Base-by-base conservation (phyloP, 306 rosid genomes). In the Dicorynia guianensis region DNA sequence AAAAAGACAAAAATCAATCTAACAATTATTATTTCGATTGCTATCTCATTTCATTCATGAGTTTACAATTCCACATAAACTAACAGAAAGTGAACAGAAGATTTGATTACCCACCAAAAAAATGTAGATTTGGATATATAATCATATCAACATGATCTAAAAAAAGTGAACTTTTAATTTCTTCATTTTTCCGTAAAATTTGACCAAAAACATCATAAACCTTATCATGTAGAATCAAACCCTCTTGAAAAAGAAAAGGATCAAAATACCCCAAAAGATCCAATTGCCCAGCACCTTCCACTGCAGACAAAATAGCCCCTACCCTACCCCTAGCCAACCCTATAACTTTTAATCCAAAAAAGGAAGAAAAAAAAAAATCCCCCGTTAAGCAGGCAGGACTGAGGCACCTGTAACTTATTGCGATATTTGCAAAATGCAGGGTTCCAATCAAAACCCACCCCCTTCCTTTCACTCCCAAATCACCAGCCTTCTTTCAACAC, bases 351-450 rank as follows among this genome's bases (percentile, higher is more conserved):
- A 38, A 70, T 46, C 63, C 20, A 81, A 88, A 82, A 81, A 53
- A 47, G 7, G 12, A 40, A 63, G 19, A 76, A 48, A 4, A 42
- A 40, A 56, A 65, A 67, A 34, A 49, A 11, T 53, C 36, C 71
- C 67, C 83, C 77, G 76, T 67, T 69, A 81, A 72, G 80, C 74
- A 81, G 86, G 82, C 82, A 81, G 91, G 82, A 77, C 81, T 75
- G 86, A 79, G 86, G 87, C 87, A 84, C 89, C 92, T 80, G 87
- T 82, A 79, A 76, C 91, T 90, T 86, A 90, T 90, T 86, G 86
- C 91, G 80, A 86, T 86, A 84, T 86, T 84, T 82, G 96, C 92
- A 88, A 88, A 83, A 89, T 92, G 88, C 90, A 85, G 88, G 91
- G 78, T 84, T 90, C 86, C 86, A 77, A 80, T 89, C 87, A 71